Evolutionary conservation across 179 eudicot species (phyloP).

Genomic region (Amaranthus tricolor): DNA sequence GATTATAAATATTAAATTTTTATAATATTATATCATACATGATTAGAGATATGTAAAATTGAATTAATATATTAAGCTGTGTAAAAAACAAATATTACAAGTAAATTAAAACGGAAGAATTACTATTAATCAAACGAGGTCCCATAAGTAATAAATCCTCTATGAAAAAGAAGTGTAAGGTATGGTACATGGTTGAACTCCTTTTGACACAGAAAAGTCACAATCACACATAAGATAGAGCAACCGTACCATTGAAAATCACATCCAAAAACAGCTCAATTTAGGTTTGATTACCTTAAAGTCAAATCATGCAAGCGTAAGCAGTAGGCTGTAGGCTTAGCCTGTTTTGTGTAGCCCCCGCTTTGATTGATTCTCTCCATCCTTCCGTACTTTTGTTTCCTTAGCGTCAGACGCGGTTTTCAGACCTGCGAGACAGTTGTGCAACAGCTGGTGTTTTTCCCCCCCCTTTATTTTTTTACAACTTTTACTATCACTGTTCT

Average conservation of each 20-base stretch:
- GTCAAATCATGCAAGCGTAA: constrained; percentile 32
- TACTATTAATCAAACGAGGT: no score
- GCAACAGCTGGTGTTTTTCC: constrained; percentile 52
- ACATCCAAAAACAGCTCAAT: constrained; percentile 21
- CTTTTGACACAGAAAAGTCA: not conserved
- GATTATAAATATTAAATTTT: no score
- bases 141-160: no score
- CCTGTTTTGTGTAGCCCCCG: not conserved
- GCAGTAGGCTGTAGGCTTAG: not conserved
- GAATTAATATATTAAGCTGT: no score
- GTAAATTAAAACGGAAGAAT: no score
- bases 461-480: not conserved
- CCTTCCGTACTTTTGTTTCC: not conserved
- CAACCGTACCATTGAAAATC: constrained; percentile 19
- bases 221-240: not conserved
- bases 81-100: no score
- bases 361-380: constrained; percentile 1
- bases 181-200: not conserved
- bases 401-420: constrained; percentile 44
- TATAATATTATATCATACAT: no score
- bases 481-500: constrained; percentile 27
- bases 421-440: constrained; percentile 41
- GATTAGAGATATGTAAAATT: no score
- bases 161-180: not conserved
- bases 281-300: not conserved